These are phyloP conservation scores for Oldenlandia corymbosa DNA, from an alignment of 257 asterid species.

Conservation along the genomic window DNA sequence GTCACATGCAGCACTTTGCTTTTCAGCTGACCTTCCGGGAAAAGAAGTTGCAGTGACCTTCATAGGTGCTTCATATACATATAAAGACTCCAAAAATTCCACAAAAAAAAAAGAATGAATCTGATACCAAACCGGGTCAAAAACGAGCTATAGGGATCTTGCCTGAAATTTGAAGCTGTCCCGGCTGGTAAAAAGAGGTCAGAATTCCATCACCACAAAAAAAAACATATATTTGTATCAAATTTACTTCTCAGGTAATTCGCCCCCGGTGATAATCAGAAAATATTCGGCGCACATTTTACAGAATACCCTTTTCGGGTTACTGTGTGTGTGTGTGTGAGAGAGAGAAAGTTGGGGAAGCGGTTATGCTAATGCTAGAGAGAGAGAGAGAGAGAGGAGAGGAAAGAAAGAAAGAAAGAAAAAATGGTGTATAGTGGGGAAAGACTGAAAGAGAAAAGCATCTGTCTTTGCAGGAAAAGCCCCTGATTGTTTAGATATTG, in stretches of 20 bases:
- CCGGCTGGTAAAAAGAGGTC: conserved; percentile 12
- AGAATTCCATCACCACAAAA: conserved; percentile 13
- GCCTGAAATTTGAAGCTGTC: conserved; percentile 14
- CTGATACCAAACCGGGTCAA: conserved; percentile 14
- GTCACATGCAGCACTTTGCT: conserved; percentile 18
- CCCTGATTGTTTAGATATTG: conserved; percentile 2
- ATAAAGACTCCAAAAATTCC: not conserved
- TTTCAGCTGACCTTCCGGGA: conserved; percentile 29
- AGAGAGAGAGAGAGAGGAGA: not conserved
- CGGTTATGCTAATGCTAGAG: no score
- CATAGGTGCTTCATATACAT: not conserved
- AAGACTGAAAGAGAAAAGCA: conserved; percentile 12
- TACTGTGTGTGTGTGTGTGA: not conserved
- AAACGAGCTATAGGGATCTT: conserved; percentile 9
- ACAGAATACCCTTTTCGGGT: conserved; percentile 1
- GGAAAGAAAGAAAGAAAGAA: conserved; percentile 1
- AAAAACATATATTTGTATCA: not conserved
- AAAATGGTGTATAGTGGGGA: not conserved
- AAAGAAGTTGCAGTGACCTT: conserved; percentile 5
- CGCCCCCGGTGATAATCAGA: conserved; percentile 3
- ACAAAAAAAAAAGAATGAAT: not conserved
- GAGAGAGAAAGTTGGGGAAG: not conserved
- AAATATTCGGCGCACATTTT: conserved; percentile 17
- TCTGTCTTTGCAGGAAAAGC: conserved; percentile 1
- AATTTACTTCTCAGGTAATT: not conserved